Base-by-base conservation (phyloP, 495 filamentous ascomycete species). In the Penicillium riverlandense region DNA sequence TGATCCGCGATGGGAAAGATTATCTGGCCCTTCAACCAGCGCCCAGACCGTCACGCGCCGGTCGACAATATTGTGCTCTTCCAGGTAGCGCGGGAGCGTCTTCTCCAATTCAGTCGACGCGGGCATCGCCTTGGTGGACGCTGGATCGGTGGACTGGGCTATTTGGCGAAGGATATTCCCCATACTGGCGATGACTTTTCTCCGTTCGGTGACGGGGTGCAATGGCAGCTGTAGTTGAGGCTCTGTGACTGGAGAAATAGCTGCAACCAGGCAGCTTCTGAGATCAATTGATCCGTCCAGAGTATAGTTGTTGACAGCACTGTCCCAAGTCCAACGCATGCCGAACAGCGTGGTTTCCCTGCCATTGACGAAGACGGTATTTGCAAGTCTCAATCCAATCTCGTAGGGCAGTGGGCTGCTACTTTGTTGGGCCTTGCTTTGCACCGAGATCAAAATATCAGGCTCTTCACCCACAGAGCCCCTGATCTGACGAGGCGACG, bases 161-260 rank as follows among this genome's bases (percentile, higher is more conserved):
- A 94, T 44, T 30, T 79, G 76, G 37, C 86, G 80, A 15, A 95
- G 61, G 35, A 96, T 91, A 54, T 95, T 96, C 9, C 90, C 90
- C 61, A 92, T 79, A 34, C 84, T 76, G 13, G 75, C 70, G 11
- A 78, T 62, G 43, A 95, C 78, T 37, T 59, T 73, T 34, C 84
- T 75, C 32, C 83, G 73, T 22, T 69, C 59, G 0, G 84, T 88
- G 6, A 95, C 57, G 0, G 84, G 78, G 31, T 82, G 42, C 10
- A 89, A 61, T n/a, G 76, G 78, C 35, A 82, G 49, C 8, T 55
- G n/a, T 42, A 68, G 39, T 55, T 49, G 48, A 51, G 57, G 41
- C 27, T 61, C 50, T 6, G 45, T 12, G 28, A 49, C 36, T 0
- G 41, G 38, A 11, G 54, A 54, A 1, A 44, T 43, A 11, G 58